Conservation (phyloP, 2,329 filamentous ascomycete species). For the Fonsecaea multimorphosa region DNA sequence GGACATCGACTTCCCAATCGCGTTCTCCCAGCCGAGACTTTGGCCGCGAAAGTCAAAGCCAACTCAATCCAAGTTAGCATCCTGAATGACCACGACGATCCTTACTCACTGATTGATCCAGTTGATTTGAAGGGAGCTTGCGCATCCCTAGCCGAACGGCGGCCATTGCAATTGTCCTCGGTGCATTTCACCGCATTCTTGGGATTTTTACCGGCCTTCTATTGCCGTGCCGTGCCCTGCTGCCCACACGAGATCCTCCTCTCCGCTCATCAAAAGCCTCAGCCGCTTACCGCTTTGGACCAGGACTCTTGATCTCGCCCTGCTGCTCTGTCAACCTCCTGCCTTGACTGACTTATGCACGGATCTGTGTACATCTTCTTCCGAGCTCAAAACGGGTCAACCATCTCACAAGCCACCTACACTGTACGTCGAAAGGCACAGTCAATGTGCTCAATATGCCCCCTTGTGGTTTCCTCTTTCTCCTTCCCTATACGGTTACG, state of each 20-base stretch:
- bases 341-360: neutral
- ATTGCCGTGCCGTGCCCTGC: no score
- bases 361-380: neutral
- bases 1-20: neutral
- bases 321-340: neutral
- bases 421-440: neutral
- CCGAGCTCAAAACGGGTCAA: neutral
- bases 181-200: neutral
- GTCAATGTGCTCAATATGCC: no score
- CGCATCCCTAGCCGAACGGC: neutral
- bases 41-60: neutral
- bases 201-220: neutral
- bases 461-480: neutral
- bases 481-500: conserved; percentile 10
- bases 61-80: neutral
- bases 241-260: neutral
- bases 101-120: neutral
- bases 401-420: neutral
- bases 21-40: neutral
- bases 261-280: neutral
- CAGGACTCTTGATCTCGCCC: neutral
- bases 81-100: neutral
- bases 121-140: neutral
- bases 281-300: neutral
- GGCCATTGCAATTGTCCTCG: neutral